Evolutionary conservation across 805 yeast species (phyloP), one percentile per base, ranked within the genome.

Genomic region (Cyberlindnera veronae): DNA sequence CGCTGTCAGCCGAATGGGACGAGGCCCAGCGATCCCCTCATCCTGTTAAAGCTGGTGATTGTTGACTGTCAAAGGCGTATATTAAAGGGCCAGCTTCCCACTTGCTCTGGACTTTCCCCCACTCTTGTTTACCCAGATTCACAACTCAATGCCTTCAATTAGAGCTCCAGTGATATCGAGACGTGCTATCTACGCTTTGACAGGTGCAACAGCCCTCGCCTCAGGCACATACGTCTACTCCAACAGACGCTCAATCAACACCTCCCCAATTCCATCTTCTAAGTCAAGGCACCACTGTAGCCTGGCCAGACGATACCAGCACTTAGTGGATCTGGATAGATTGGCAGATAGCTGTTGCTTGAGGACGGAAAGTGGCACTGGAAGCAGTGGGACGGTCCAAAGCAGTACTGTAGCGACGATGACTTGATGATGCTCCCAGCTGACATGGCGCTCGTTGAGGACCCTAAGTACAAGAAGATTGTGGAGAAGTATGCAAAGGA

Each of bases 391-490:
- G 65, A 66, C 52, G 84, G 83, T 39, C 77, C 76, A 57, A 69
- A 68, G 46, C 87, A 76, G 69, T 83, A 72, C 62, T 77, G 73
- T 49, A 71, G 74, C 45, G 76, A 71, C 47, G 70, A 77, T 38
- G 77, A 78, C 31, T 72, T 84, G 50, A 87, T 88, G 95, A 88
- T 88, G 96, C 64, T 88, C 38, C 88, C 86, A 21, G 79, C 95
- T 11, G 96, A 88, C 57, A 71, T 79, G 72, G 79, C 86, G 13
- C 64, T 84, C 32, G 57, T 76, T n/a, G 65, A 74, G 50, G 90
- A 83, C 61, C 71, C 77, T 4, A 66, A 62, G 35, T 86, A 80
- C 60, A 63, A 65, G 44, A 62, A 65, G 40, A 78, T 81, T 75
- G 90, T 82, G 12, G 72, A 79, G 51, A 63, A 64, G 41, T 88